Evolutionary conservation across 2,329 filamentous ascomycete species (phyloP), one percentile per base, ranked within the genome.

Genomic region (Talaromyces pinophilus): DNA sequence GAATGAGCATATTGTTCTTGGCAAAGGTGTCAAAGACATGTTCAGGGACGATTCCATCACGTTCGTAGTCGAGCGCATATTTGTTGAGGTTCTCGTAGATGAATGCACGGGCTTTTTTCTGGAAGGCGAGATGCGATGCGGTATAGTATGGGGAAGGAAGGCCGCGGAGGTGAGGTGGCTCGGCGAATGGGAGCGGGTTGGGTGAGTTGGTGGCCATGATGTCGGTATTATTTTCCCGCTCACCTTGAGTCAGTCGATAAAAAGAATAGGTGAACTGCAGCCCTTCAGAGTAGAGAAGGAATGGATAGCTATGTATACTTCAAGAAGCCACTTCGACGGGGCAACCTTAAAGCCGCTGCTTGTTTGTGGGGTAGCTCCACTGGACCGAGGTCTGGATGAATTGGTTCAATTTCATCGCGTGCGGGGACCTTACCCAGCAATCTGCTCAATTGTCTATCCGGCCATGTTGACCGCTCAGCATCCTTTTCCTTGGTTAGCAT

Each of bases 111-210:
- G 88, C 89, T 69, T 85, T 86, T 74, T 87, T 86, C 75, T 93
- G 90, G 82, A 88, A 92, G 73, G 79, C 80, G 15, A 82, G 80
- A 74, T 92, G 90, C 3, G 87, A 86, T 2, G 85, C 82, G 28
- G 85, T 88, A 80, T 90, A 91, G 80, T 92, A 90, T 13, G 90
- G 87, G 0, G 88, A 90, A 0, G 90, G 90, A 2, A 92, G 81
- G 62, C 89, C 89, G 71, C 82, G 82, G 57, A 92, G 83, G 79
- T 89, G 92, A 1, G 90, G 85, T 1, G 90, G 90, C 71, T 93
- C 90, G 5, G 88, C 88, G 79, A 92, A 91, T 61, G 90, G 90
- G 30, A 91, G 76, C 3, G 81, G 74, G 57, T 75, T 75, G 10
- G 68, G 69, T 5, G 67, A 67, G 46, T 59, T 69, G 50, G 69